Base-by-base conservation (phyloP, 768 basidiomycete species). In the Omphalotus guepiniiformis region DNA sequence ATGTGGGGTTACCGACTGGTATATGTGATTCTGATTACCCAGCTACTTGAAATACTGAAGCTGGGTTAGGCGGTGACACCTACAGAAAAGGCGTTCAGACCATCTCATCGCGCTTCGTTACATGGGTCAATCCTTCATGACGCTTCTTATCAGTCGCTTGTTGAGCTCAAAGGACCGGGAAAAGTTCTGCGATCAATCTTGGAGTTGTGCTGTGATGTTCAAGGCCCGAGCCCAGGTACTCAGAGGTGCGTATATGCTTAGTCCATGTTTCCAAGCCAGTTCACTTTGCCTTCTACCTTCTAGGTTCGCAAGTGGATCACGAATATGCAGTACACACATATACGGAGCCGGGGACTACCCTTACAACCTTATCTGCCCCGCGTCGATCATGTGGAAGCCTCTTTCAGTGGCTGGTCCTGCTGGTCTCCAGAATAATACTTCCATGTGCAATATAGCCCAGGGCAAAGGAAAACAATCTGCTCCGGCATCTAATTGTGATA, bases 1-100 rank as follows among this genome's bases (percentile, higher is more conserved):
- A 74, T 89, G 64, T 98, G 93, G 93, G 92, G 91, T 0, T 92
- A 91, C 62, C 76, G 91, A 55, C 71, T 99, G 45, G 93, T 91
- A 23, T 18, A 76, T 59, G 37, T 19, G 6, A 29, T 29, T 21
- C 16, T 29, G 13, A 2, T 26, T 15, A 38, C 12, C 18, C 8
- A 7, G 13, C 30, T 15, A n/a, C 30, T 18, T 35, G 25, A 19
- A 42, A 19, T 48, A 29, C 38, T 6, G 1, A 42, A 25, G 28
- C 42, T 26, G 22, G 45, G 4, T 38, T 52, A 93, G 87, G 88
- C 94, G 6, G 67, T 85, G 2, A 80, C 81, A 2, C 93, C 95
- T 0, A 93, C 93, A 0, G 90, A 94, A 59, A 99, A 97, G 59
- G 76, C 91, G 0, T 95, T 87, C 61, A 79, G 96, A 16, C 85